Evolutionary conservation across 2,329 filamentous ascomycete species (phyloP), one percentile per base, ranked within the genome.

Genomic region (Lecanicillium sp.): DNA sequence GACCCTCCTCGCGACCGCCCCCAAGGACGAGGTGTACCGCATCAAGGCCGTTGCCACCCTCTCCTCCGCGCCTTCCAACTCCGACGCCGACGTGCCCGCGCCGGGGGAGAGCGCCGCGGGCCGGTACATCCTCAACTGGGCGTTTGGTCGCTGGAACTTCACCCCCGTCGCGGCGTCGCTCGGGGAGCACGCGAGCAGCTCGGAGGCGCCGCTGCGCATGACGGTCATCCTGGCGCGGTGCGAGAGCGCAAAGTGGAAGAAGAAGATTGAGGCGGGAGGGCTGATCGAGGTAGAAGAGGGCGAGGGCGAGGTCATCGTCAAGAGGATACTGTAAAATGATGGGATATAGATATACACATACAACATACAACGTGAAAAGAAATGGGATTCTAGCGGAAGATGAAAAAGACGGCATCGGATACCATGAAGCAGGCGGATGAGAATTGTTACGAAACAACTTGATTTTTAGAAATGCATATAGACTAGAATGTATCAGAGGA

Each of bases 51-150:
- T 81, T 9, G 58, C 80, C 11, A 73, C 73, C 1, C 70, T 76
- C 2, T 67, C 72, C 0, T 62, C 70, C 0, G 58, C 67, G 0
- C 70, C 80, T 8, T 55, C 56, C 15, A 73, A 72, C 57, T 81
- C 80, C 1, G 76, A 79, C 48, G 69, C 72, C 20, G 72, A 76
- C 32, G 57, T 62, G 0, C 61, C 64, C 7, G 59, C 66, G 26
- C 61, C 62, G 5, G 60, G 58, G 7, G 55, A 64, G 4, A 58
- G 60, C 40, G 57, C 67, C 3, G 51, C 52, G 2, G 63, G 60
- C 2, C 75, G 87, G 48, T 96, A 93, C 62, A 95, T 98, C 37
- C 77, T 98, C 51, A 98, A 98, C 65, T 98, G 93, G 93, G 93
- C 93, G 0, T 98, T 98, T 68, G 90, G 90, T 1, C 78, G 93